Conservation (phyloP, 306 rosid species). For the Carpinus fangiana region DNA sequence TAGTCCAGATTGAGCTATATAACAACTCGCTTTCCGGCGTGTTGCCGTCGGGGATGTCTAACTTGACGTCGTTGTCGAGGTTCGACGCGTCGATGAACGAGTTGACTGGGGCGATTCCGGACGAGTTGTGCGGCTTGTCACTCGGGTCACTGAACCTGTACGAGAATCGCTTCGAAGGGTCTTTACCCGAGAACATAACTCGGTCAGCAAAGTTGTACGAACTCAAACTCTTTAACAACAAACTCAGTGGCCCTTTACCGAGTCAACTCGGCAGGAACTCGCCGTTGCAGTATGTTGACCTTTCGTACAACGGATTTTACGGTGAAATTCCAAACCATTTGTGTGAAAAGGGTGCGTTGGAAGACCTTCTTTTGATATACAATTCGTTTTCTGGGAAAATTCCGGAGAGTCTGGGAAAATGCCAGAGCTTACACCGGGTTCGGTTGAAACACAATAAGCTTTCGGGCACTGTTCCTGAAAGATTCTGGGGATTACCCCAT, state of each 20-base stretch:
- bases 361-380: constrained; percentile 44
- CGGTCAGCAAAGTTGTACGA: constrained; percentile 44
- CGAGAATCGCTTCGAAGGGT: constrained; percentile 51
- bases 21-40: constrained; percentile 58
- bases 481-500: constrained; percentile 69
- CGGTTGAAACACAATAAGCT: constrained; percentile 61
- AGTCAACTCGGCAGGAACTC: constrained; percentile 57
- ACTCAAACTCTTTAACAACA: constrained; percentile 62
- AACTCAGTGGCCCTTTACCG: constrained; percentile 55
- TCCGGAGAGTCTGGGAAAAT: constrained; percentile 50
- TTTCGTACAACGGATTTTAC: constrained; percentile 55
- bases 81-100: constrained; percentile 64
- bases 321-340: constrained; percentile 60
- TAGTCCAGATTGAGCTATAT: constrained; percentile 59
- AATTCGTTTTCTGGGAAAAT: constrained; percentile 71
- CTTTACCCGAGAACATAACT: constrained; percentile 51
- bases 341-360: constrained; percentile 47
- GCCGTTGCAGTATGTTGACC: constrained; percentile 39
- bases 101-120: constrained; percentile 61
- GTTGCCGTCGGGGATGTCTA: constrained; percentile 49
- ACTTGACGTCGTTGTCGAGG: constrained; percentile 41
- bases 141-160: constrained; percentile 53
- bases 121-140: constrained; percentile 44
- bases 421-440: constrained; percentile 53
- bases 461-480: constrained; percentile 63